These are phyloP conservation scores for Aureobasidium musti DNA, from an alignment of 2,329 filamentous ascomycete genomes.

Conservation along the genomic window DNA sequence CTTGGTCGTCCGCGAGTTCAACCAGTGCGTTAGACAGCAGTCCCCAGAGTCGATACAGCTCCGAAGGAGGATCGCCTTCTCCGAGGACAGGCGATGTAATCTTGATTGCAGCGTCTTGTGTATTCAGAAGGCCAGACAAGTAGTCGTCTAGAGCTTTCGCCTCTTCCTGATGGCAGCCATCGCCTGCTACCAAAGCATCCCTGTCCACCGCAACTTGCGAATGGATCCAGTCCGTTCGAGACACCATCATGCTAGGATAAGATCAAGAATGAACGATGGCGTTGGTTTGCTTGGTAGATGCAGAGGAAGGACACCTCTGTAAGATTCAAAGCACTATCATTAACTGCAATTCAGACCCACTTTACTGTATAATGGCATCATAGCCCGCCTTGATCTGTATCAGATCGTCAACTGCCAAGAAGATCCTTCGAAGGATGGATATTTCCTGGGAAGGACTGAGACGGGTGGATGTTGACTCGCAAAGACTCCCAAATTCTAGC, in stretches of 20 bases:
- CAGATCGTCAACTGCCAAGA: too few relatives aligned
- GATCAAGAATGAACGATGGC: not conserved
- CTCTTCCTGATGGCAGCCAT: not conserved
- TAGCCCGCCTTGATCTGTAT: too few relatives aligned
- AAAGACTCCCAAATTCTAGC: not conserved
- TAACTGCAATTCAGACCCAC: too few relatives aligned
- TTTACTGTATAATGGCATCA: too few relatives aligned
- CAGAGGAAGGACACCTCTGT: too few relatives aligned
- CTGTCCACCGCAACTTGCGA: not conserved
- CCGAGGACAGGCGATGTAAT: not conserved
- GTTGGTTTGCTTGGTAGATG: too few relatives aligned
- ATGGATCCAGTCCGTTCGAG: not conserved
- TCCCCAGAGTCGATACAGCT: not conserved
- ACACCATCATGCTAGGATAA: not conserved
- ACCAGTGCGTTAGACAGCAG: not conserved
- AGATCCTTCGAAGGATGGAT: too few relatives aligned
- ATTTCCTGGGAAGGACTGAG: not conserved
- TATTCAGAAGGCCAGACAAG: not conserved
- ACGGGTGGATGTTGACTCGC: too few relatives aligned
- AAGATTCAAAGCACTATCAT: too few relatives aligned
- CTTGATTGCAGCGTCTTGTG: not conserved
- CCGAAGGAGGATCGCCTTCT: not conserved
- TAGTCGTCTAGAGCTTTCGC: not conserved
- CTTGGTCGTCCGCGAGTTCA: not conserved
- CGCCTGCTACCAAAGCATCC: not conserved